Evolutionary conservation across 202 grass and related monocot species (phyloP), one percentile per base, ranked within the genome.

Genomic region (Panicum virgatum): DNA sequence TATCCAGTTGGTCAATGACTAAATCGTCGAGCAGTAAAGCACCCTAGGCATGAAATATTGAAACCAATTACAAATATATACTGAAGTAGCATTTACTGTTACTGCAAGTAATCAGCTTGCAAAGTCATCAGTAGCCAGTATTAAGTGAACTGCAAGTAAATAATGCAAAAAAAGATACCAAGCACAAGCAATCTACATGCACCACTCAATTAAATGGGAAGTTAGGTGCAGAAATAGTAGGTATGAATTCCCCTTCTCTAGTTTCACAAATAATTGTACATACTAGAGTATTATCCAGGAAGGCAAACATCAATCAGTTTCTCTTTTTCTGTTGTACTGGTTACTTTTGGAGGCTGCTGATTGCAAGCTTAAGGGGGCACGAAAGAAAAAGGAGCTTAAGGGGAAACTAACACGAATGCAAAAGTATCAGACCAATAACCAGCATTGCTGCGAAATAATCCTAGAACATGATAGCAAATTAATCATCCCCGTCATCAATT

Each of bases 351-450:
- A 62, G 19, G 53, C 10, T 0, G 14, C 62, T 69, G 27, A 75
- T 62, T 69, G 37, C 51, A 80, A 76, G 45, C 29, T 70, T 78
- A 22, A 23, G 22, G 66, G 12, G 37, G 29, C 48, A 59, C 4
- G 53, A 62, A 66, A 76, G 80, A 50, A 79, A 76, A 83, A 73
- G 29, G 9, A 58, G 27, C 57, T 78, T 19, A 71, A 66, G 65
- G 29, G 39, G 79, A 36, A 73, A 11, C 85, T 78, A 66, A 45
- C 85, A 72, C 45, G 73, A 72, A 76, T 39, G 37, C 38, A 47
- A 83, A 78, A 78, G 73, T 14, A 72, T 52, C 7, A 47, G 26
- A 22, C 18, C 19, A 25, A 72, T 45, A 53, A n/a, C 36, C 66
- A 44, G 8, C 45, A 79, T 37, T 53, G 61, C 44, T 80, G 23